These are phyloP conservation scores for Geotrichum klebahnii DNA, from an alignment of 1,139 yeast species.

Conservation along the genomic window DNA sequence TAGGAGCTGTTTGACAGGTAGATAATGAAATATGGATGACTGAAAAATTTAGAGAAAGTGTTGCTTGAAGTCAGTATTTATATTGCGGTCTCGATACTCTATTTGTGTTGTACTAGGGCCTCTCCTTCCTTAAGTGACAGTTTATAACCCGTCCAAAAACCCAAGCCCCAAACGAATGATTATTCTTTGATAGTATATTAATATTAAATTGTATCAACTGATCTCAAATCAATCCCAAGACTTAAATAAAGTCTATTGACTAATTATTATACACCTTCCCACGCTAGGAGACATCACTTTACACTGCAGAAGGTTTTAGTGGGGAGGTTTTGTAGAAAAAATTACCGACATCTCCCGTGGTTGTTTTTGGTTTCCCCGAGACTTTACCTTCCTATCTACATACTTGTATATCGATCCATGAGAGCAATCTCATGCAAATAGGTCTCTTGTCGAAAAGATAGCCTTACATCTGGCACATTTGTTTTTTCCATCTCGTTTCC, in stretches of 20 bases:
- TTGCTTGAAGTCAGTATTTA: not conserved
- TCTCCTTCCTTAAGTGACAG: not conserved
- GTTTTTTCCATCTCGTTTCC: slow-evolving; percentile 92
- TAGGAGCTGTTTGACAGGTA: no score
- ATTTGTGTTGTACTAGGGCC: no score
- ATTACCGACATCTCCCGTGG: not conserved
- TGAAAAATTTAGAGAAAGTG: not conserved
- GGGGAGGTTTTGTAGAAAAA: no score
- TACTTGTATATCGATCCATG: slow-evolving; percentile 53
- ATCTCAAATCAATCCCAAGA: not conserved
- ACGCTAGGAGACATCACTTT: no score
- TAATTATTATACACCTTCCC: no score
- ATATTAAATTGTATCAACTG: no score
- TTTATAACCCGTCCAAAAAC: no score
- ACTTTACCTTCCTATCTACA: not conserved
- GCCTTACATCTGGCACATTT: slow-evolving; percentile 85
- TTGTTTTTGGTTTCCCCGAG: not conserved
- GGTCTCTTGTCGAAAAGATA: slow-evolving; percentile 78
- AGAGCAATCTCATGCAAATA: slow-evolving; percentile 68
- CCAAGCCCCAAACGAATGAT: not conserved
- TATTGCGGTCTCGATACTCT: not conserved
- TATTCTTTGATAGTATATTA: no score
- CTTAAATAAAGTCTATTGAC: no score
- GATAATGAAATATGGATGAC: no score
- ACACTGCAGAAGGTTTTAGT: no score